Conservation (phyloP, 106 monocot genomes). For the Alisma plantagoaquatica region DNA sequence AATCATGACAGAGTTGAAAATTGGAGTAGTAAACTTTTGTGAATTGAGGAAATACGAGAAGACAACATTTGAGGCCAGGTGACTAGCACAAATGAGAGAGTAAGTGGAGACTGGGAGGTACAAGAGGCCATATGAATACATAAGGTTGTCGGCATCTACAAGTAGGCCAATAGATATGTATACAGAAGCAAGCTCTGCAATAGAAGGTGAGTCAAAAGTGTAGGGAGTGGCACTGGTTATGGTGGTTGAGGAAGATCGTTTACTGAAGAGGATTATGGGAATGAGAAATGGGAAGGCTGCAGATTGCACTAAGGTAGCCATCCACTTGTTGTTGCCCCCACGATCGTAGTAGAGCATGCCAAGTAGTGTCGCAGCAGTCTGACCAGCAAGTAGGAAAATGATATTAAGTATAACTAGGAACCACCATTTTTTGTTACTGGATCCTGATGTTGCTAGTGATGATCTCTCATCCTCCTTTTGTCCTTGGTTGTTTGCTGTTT, state of each 20-base stretch:
- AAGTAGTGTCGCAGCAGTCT: slow-evolving; percentile 20
- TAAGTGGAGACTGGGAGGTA: slow-evolving; percentile 23
- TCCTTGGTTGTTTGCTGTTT: no score
- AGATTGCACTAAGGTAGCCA: slow-evolving; percentile 21
- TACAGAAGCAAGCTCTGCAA: slow-evolving; percentile 4
- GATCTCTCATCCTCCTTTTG: no score
- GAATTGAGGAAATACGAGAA: slow-evolving; percentile 20
- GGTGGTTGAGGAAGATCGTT: background rate
- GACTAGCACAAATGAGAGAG: slow-evolving; percentile 22
- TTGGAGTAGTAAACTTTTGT: slow-evolving; percentile 14
- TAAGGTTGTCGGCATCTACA: slow-evolving; percentile 15
- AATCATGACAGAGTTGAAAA: slow-evolving; percentile 19
- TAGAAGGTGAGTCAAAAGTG: no score
- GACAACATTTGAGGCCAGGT: slow-evolving; percentile 19
- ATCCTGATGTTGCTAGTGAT: no score
- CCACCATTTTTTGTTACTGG: slow-evolving; percentile 24
- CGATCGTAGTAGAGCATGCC: slow-evolving; percentile 20
- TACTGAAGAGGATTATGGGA: background rate
- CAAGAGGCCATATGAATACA: slow-evolving; percentile 26
- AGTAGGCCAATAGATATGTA: slow-evolving; percentile 18
- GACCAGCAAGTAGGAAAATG: slow-evolving; percentile 17
- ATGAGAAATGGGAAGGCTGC: slow-evolving; percentile 21
- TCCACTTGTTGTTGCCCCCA: slow-evolving; percentile 24
- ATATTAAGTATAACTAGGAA: slow-evolving; percentile 14
- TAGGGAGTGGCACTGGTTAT: background rate